Conservation (phyloP, 2,329 filamentous ascomycete genomes). For the Cadophora luteo-olivacea region DNA sequence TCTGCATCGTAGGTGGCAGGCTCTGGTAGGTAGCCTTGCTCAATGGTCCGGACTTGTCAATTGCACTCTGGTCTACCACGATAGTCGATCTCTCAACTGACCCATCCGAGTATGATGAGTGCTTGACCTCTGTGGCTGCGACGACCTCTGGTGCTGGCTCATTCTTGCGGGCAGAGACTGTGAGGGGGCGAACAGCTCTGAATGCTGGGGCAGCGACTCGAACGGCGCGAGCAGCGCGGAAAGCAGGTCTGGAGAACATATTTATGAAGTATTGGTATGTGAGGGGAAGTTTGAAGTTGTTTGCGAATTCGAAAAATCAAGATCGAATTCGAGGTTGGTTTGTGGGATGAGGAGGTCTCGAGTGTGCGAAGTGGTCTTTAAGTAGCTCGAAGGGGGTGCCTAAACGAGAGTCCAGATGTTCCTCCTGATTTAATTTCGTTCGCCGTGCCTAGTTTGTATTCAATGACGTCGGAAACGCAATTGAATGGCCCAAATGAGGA, state of each 20-base stretch:
- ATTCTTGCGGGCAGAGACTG: slow-evolving; percentile 29
- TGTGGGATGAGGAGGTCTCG: background rate
- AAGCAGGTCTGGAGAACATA: slow-evolving; percentile 38
- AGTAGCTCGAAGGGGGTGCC: background rate
- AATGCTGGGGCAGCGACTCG: slow-evolving; percentile 25
- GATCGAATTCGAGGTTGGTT: slow-evolving; percentile 14
- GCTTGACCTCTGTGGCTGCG: slow-evolving; percentile 41
- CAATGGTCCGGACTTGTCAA: slow-evolving; percentile 51
- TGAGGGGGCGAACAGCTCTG: slow-evolving; percentile 38
- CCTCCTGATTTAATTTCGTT: background rate
- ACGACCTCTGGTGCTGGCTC: slow-evolving; percentile 39
- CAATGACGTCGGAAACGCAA: slow-evolving; percentile 2
- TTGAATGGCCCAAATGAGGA: background rate
- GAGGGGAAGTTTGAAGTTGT: slow-evolving; percentile 4
- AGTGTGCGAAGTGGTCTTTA: slow-evolving; percentile 1
- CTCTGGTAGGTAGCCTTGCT: slow-evolving; percentile 58
- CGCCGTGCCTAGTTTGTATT: background rate
- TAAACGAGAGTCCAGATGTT: slow-evolving; percentile 10
- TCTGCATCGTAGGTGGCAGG: slow-evolving; percentile 70
- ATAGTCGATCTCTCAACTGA: slow-evolving; percentile 37
- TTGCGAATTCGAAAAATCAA: slow-evolving; percentile 4
- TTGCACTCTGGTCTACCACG: slow-evolving; percentile 34
- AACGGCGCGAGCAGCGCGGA: slow-evolving; percentile 28
- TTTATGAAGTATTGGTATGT: slow-evolving; percentile 16
- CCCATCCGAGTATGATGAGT: slow-evolving; percentile 35